Base-by-base conservation (phyloP, 441 rosid species). In the Jatropha podagrica region DNA sequence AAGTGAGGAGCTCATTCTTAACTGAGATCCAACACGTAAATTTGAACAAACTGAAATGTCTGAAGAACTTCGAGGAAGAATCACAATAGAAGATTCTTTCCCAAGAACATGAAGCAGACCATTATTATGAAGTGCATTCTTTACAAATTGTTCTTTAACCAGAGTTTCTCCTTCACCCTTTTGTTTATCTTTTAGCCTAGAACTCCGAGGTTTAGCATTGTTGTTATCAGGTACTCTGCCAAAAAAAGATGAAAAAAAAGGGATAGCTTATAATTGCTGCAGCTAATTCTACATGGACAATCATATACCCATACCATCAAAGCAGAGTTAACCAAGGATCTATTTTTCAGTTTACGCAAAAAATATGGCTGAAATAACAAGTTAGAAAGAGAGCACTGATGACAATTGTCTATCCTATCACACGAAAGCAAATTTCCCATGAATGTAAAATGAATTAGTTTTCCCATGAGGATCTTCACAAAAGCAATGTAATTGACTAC, bases 131-230 rank as follows among this genome's bases (percentile, higher is more conserved):
- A 81, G 86, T 27, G 92, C 83, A 81, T 91, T 87, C 80, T 86
- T 84, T 71, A 90, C 94, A 83, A 96, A 96, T 63, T 83, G 82
- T 73, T 91, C 94, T 87, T 93, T 96, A 81, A 92, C 87, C 81
- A 93, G 85, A 48, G 80, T 86, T 81, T 96, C 98, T 65, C 94
- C 97, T 87, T 94, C 98, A 74, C 90, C 90, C 85, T 87, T 93
- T 77, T 84, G 89, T 95, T 92, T 96, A 71, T 94, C 94, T 82
- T 94, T 93, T 82, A 92, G 83, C 80, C 98, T 88, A 61, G 98
- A 94, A 86, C 98, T 96, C 78, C 96, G 88, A 52, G 98, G 99
- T 78, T 90, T 94, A 58, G 86, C 54, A 78, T 67, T 74, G 77
- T 83, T 78, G 81, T 80, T 81, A 75, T 63, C 41, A 69, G 97